These are phyloP conservation scores for Singerocomus inundabilis DNA, from an alignment of 1,284 basidiomycete species.

Conservation along the genomic window DNA sequence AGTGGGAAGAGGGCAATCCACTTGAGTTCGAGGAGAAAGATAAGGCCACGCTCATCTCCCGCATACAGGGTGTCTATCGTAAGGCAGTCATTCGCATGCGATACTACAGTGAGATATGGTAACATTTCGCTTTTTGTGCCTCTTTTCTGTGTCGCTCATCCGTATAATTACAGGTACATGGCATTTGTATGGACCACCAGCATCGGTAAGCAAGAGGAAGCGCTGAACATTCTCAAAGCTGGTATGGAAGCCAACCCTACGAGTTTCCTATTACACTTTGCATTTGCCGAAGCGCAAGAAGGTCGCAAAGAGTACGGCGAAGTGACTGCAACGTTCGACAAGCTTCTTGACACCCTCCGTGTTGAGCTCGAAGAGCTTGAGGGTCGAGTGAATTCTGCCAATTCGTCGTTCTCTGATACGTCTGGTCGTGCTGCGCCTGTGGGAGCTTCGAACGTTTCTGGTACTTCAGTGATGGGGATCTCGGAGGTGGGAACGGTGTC, in stretches of 20 bases:
- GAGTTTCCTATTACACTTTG: constrained; percentile 88
- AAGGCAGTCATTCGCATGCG: constrained; percentile 90
- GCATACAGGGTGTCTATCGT: constrained; percentile 82
- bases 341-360: constrained; percentile 69
- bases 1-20: constrained; percentile 96
- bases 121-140: constrained; percentile 22
- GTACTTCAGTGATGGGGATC: constrained; percentile 15
- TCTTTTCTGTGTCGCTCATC: constrained; percentile 14
- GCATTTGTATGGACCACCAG: constrained; percentile 79
- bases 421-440: constrained; percentile 30
- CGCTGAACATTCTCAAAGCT: constrained; percentile 74
- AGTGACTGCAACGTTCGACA: constrained; percentile 69
- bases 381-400: constrained; percentile 44
- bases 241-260: constrained; percentile 86
- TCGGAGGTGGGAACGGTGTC: constrained; percentile 30
- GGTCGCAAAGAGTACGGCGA: constrained; percentile 61
- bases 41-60: constrained; percentile 57
- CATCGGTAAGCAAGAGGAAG: constrained; percentile 81
- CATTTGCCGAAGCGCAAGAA: constrained; percentile 85
- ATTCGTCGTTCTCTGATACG: constrained; percentile 38
- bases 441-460: constrained; percentile 21
- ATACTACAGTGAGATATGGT: constrained; percentile 96
- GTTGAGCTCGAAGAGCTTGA: constrained; percentile 74
- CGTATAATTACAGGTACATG: constrained; percentile 68
- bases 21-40: constrained; percentile 91